phyloP scores from a whole-genome alignment of 2,329 filamentous ascomycete species.

The Exutisphaerella laricina region DNA sequence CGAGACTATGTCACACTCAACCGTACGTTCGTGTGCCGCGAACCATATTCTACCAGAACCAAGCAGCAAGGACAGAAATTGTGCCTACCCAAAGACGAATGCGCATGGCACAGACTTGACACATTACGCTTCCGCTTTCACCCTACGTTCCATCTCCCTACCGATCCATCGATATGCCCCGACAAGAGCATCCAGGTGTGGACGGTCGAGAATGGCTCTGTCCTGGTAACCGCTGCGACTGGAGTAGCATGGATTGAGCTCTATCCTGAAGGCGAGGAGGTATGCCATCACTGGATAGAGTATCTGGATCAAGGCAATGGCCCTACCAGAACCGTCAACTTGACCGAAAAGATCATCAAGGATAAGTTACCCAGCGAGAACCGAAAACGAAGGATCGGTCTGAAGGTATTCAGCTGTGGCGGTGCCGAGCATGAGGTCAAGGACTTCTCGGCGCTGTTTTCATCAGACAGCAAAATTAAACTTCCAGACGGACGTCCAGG shows the following conservation, averaged over 20 bases:
- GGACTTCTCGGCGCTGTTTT: slow-evolving; percentile 65
- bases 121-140: slow-evolving; percentile 83
- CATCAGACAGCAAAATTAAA: slow-evolving; percentile 68
- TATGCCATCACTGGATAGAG: slow-evolving; percentile 77
- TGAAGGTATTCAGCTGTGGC: slow-evolving; percentile 71
- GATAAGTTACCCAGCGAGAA: slow-evolving; percentile 65
- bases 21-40: slow-evolving; percentile 72
- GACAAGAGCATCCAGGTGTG: slow-evolving; percentile 82
- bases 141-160: slow-evolving; percentile 79
- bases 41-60: slow-evolving; percentile 81
- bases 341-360: slow-evolving; percentile 71
- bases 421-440: slow-evolving; percentile 68
- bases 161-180: slow-evolving; percentile 57
- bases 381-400: slow-evolving; percentile 61
- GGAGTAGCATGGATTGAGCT: slow-evolving; percentile 85
- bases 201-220: slow-evolving; percentile 70
- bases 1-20: slow-evolving; percentile 81
- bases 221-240: slow-evolving; percentile 70
- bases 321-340: slow-evolving; percentile 65
- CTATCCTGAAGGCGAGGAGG: slow-evolving; percentile 69
- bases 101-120: slow-evolving; percentile 85
- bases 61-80: slow-evolving; percentile 71
- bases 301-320: slow-evolving; percentile 58
- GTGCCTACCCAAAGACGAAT: slow-evolving; percentile 73
- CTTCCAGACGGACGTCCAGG: slow-evolving; percentile 68